Base-by-base conservation (phyloP, 1,284 basidiomycete genomes). In the Tilletia horrida region DNA sequence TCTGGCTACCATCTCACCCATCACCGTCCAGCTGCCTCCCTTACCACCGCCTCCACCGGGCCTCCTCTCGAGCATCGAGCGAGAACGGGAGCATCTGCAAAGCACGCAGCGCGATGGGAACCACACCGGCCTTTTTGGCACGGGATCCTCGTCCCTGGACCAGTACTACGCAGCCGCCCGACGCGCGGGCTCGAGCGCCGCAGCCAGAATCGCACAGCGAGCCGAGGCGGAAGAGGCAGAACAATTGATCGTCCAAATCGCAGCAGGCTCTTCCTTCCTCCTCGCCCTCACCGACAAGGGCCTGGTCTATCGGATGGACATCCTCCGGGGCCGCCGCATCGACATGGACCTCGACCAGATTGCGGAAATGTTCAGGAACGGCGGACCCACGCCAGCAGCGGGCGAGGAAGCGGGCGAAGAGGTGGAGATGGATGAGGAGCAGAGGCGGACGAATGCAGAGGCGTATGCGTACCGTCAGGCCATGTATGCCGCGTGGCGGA, bases 191-290 rank as follows among this genome's bases (percentile, higher is more conserved):
- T 14, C 42, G 18, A 21, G 25, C 14, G 23, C 13, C 16, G n/a
- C 31, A 16, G n/a, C 55, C 18, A 27, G 25, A 40, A 31, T n/a
- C 21, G 16, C 23, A 62, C 29, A 62, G 16, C 25, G 14, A 2
- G 9, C 11, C 9, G 35, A 31, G 13, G 13, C 42, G 8, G 40
- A 43, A 27, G 21, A 62, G 8, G 3, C 6, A 2, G 42, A 43
- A 27, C 61, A 62, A 42, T 44, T 47, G 43, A 68, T 75, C 11
- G 61, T 57, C 0, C 69, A 71, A 42, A 69, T 76, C 8, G 73
- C 72, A 27, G 75, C 75, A 4, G 75, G 75, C 1, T 71, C 73
- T 43, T 66, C 73, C 42, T 76, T 73, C 42, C 29, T 75, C 57
- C 42, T 75, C 23, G 73, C 73, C 7, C 70, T 75, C n/a, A 76